Percentiles rank a stretch among this genome's conserved stretches.
Evolutionary conservation across 306 rosid species (phyloP).

Genomic region (Rosa persica): DNA sequence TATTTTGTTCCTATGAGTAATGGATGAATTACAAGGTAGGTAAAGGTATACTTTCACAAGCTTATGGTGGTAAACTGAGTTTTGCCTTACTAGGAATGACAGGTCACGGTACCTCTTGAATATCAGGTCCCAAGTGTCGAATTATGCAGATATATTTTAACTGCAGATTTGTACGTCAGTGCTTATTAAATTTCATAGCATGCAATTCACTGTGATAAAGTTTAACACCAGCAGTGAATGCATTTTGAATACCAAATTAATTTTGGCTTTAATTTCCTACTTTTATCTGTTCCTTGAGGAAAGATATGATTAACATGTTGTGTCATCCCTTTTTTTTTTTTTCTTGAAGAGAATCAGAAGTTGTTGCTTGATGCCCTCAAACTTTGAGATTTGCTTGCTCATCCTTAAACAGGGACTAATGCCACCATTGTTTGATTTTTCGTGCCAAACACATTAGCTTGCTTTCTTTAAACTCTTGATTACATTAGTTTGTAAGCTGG

Average conservation of each 20-base stretch:
- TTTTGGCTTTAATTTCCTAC: background rate
- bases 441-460: background rate
- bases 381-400: background rate
- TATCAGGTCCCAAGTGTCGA: background rate
- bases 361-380: background rate
- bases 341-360: background rate
- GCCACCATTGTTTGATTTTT: background rate
- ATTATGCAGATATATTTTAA: background rate
- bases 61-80: background rate
- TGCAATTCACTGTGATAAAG: background rate
- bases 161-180: background rate
- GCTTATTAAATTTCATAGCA: background rate
- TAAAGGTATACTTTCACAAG: background rate
- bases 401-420: background rate
- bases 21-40: background rate
- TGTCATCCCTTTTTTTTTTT: background rate
- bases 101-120: background rate
- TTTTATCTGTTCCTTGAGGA: background rate
- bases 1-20: background rate
- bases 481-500: background rate
- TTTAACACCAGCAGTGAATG: background rate
- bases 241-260: background rate
- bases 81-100: background rate
- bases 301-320: background rate
- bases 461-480: background rate